phyloP scores from a whole-genome alignment of 352 stramenopile genomes.

The Phytophthora niederhauseri region DNA sequence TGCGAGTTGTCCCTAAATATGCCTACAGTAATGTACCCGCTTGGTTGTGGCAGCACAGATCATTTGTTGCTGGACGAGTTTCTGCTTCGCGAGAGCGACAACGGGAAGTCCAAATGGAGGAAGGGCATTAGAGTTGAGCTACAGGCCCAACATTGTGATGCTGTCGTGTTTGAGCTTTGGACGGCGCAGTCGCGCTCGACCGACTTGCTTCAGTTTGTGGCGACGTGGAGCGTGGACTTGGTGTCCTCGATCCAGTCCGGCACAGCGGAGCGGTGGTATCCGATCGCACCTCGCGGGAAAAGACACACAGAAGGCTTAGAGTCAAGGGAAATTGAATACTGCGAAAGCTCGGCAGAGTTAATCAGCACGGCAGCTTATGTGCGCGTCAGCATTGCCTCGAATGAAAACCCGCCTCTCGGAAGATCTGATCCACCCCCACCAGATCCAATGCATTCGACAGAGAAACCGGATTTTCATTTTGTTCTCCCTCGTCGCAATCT shows the following conservation, averaged over 20 bases:
- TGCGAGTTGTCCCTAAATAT: no score
- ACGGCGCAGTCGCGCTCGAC: background rate
- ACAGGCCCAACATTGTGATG: background rate
- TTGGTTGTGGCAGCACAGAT: background rate
- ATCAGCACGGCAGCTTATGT: conserved; percentile 16
- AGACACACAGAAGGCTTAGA: background rate
- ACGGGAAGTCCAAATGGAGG: background rate
- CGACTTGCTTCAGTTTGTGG: conserved; percentile 41
- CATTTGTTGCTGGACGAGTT: conserved; percentile 13
- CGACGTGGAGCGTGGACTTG: conserved; percentile 26
- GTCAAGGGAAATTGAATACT: background rate
- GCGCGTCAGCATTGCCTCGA: conserved; percentile 10
- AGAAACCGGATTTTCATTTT: conserved; percentile 36
- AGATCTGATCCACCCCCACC: background rate
- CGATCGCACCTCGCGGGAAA: conserved; percentile 4
- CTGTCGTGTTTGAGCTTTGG: conserved; percentile 30
- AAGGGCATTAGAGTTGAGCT: conserved; percentile 13
- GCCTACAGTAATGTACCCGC: no score
- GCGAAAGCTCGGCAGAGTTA: conserved; percentile 13
- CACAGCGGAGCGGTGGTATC: conserved; percentile 23
- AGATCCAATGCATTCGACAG: conserved; percentile 1
- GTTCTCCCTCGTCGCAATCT: conserved; percentile 32
- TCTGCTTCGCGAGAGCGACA: conserved; percentile 1
- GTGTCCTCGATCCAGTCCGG: conserved; percentile 24
- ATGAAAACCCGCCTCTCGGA: background rate